Conservation (phyloP, 2,329 filamentous ascomycete species). For the Boeremia lycopersici region DNA sequence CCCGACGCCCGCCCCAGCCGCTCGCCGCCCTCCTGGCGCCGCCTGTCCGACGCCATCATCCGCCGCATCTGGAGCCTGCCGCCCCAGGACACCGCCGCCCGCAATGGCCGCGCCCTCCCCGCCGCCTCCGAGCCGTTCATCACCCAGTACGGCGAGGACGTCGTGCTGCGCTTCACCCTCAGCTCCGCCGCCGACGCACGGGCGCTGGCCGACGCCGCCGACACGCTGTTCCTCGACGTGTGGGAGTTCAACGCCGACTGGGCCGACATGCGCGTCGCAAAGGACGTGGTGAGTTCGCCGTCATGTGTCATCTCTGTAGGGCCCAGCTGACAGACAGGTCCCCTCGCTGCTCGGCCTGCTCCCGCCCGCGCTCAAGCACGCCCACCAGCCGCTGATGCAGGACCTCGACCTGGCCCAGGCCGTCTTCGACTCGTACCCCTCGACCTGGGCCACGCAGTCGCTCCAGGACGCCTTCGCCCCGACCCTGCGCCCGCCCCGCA, state of each 20-base stretch:
- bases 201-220: slow-evolving; percentile 73
- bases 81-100: slow-evolving; percentile 22
- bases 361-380: slow-evolving; percentile 72
- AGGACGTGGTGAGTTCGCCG: slow-evolving; percentile 68
- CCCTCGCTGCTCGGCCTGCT: slow-evolving; percentile 79
- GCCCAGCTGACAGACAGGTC: slow-evolving; percentile 45
- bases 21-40: slow-evolving; percentile 43
- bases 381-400: slow-evolving; percentile 77
- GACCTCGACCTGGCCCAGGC: slow-evolving; percentile 72
- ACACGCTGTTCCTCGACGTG: slow-evolving; percentile 82
- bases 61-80: slow-evolving; percentile 39
- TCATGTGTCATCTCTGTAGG: not conserved
- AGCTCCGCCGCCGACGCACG: slow-evolving; percentile 70
- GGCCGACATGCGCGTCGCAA: slow-evolving; percentile 81
- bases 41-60: slow-evolving; percentile 46
- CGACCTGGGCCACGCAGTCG: slow-evolving; percentile 42
- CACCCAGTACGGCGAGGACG: slow-evolving; percentile 72
- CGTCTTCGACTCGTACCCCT: slow-evolving; percentile 77
- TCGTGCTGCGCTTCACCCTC: slow-evolving; percentile 90
- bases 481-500: slow-evolving; percentile 38
- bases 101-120: not conserved
- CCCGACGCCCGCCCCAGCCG: slow-evolving; percentile 21
- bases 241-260: slow-evolving; percentile 85
- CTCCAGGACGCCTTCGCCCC: slow-evolving; percentile 33
- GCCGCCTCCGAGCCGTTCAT: slow-evolving; percentile 30